Conservation (phyloP, 2,329 filamentous ascomycete species). For the Aspergillus sp. region DNA sequence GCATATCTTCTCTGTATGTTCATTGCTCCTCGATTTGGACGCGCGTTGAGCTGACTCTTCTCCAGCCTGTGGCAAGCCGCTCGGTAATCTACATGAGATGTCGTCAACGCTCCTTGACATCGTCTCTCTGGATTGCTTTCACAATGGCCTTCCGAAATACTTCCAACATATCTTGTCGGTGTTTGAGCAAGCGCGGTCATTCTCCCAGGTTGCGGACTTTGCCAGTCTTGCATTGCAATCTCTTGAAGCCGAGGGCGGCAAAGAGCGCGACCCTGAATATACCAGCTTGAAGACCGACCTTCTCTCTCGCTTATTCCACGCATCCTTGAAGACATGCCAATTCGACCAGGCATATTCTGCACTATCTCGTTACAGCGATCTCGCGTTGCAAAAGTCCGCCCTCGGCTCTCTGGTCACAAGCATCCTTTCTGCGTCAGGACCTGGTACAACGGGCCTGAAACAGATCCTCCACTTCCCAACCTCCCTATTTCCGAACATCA, state of each 20-base stretch:
- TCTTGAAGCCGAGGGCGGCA: constrained; percentile 24
- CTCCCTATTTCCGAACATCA: constrained; percentile 51
- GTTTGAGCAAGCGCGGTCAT: constrained; percentile 67
- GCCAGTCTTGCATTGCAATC: constrained; percentile 65
- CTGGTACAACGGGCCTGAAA: constrained; percentile 39
- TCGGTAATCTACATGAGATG: constrained; percentile 37
- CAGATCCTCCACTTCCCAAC: constrained; percentile 67
- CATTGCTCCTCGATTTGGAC: not conserved
- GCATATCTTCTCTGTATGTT: constrained; percentile 71
- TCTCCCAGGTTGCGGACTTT: constrained; percentile 77
- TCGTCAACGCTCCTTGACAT: constrained; percentile 61
- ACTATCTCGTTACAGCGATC: constrained; percentile 62
- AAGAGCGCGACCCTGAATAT: constrained; percentile 28
- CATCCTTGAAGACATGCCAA: constrained; percentile 66
- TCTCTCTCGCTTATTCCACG: constrained; percentile 73
- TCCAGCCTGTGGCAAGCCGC: constrained; percentile 34
- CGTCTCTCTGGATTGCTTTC: constrained; percentile 58
- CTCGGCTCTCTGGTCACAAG: constrained; percentile 56
- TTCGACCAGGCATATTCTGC: constrained; percentile 77
- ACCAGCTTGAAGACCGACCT: constrained; percentile 55
- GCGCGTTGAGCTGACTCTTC: constrained; percentile 10
- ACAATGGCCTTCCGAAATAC: constrained; percentile 71
- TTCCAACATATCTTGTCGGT: constrained; percentile 77
- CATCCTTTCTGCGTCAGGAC: constrained; percentile 32
- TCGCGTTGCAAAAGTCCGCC: constrained; percentile 60